A percentile compares a stretch with the other conserved stretches of the same genome.
Evolutionary conservation across 192 early-diverging fungal species (phyloP).

Genomic region (Endogone sp.): DNA sequence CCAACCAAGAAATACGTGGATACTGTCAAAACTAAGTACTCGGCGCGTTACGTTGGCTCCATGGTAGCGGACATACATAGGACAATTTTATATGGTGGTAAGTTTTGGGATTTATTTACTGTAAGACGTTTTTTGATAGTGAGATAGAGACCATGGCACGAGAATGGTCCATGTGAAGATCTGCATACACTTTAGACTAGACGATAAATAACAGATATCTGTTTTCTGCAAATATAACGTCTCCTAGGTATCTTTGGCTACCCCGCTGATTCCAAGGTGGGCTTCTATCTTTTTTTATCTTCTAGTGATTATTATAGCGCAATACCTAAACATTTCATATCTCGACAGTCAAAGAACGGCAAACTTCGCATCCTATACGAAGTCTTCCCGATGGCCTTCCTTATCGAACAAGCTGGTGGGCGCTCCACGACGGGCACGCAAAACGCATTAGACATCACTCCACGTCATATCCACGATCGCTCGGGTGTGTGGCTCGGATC

Average conservation of each 20-base stretch:
- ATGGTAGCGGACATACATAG: constrained; percentile 99
- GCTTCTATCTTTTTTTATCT: too few relatives aligned
- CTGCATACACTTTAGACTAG: too few relatives aligned
- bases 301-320: too few relatives aligned
- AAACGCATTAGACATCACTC: constrained; percentile 83
- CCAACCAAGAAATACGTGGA: constrained; percentile 88
- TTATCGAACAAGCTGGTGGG: constrained; percentile 96
- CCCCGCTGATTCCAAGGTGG: constrained; percentile 45
- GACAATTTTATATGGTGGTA: constrained; percentile 88
- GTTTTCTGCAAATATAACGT: too few relatives aligned
- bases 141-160: constrained; percentile 5
- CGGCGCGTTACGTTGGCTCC: constrained; percentile 93
- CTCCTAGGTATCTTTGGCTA: constrained; percentile 61
- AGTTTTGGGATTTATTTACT: constrained; percentile 84
- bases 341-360: constrained; percentile 59
- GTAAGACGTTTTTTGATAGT: too few relatives aligned
- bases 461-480: constrained; percentile 85
- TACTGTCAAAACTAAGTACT: constrained; percentile 89
- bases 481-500: constrained; percentile 90
- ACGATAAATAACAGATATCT: too few relatives aligned
- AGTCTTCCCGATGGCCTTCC: constrained; percentile 97
- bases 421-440: constrained; percentile 79
- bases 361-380: constrained; percentile 98
- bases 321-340: not conserved
- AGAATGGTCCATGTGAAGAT: too few relatives aligned